Base-by-base conservation (phyloP, 164 flowering plant species). In the Warburgia ugandensis region DNA sequence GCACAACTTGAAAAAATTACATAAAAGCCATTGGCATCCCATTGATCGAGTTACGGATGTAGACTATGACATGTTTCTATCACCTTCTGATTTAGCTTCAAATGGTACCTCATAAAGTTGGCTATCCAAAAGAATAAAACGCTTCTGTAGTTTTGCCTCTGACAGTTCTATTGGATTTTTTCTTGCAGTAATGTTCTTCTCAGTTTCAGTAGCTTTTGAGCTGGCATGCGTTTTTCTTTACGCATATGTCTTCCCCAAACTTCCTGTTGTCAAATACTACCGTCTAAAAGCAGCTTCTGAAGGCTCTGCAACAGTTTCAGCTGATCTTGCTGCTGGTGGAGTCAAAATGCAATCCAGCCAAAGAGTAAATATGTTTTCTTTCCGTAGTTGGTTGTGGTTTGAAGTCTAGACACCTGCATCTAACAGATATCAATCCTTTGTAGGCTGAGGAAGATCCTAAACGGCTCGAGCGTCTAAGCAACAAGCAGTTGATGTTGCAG, bases 271-370 rank as follows among this genome's bases (percentile, higher is more conserved):
- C 35, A 84, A 80, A 67, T 75, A 83, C 55, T 83, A 74, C 42
- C 86, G 86, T n/a, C 25, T 74, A 29, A 88, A 84, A 60, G 94
- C 96, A 28, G 94, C 91, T 25, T 65, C 73, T 2, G 84, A 87
- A 65, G 96, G 94, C 19, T 83, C 89, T 4, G 77, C 71, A 61
- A 80, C 96, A 0, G 89, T 88, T n/a, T 46, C 80, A 0, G 80
- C 80, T 45, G 94, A 87, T 54, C 91, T 84, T 58, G 84, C 75
- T 42, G 94, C 86, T 30, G 80, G 63, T 47, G 96, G 94, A 20
- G 65, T 80, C 55, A 64, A 70, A 43, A 30, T 67, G 45, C n/a
- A n/a, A n/a, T n/a, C n/a, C n/a, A n/a, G n/a, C n/a, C n/a, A n/a
- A n/a, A n/a, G n/a, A n/a, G n/a, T n/a, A n/a, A n/a, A n/a, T n/a